Conservation (phyloP, 1,139 yeast species). For the Tardiomyces digboiensis region DNA sequence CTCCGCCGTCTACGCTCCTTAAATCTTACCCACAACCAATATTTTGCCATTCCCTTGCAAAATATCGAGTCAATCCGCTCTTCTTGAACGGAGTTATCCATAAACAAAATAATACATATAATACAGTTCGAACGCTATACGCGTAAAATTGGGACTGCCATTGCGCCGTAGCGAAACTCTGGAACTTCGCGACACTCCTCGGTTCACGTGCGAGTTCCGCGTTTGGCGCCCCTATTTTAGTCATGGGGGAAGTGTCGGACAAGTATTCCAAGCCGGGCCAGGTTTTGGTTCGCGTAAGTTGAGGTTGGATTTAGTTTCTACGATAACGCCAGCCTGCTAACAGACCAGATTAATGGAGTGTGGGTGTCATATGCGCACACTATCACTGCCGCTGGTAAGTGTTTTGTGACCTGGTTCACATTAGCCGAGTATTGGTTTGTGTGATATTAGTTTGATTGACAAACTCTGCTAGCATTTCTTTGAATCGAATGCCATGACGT, state of each 20-base stretch:
- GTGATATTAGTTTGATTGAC: no score
- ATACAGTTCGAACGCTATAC: no score
- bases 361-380: slow-evolving; percentile 19
- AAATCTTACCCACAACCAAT: background rate
- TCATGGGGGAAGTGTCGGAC: background rate
- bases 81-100: no score
- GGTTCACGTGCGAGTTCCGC: background rate
- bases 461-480: no score
- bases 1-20: background rate
- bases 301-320: background rate
- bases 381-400: slow-evolving; percentile 7
- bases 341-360: slow-evolving; percentile 11
- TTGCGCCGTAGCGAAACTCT: background rate
- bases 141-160: background rate
- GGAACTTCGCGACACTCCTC: background rate
- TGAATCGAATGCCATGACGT: no score
- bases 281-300: background rate
- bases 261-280: background rate
- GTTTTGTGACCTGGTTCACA: no score
- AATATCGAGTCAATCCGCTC: background rate
- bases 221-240: background rate
- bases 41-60: background rate
- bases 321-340: background rate
- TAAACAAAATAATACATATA: background rate
- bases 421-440: no score